Percentiles rank a stretch among this genome's conserved stretches.
Evolutionary conservation across 2,329 filamentous ascomycete species (phyloP).

Genomic region (Annulohypoxylon truncatum): DNA sequence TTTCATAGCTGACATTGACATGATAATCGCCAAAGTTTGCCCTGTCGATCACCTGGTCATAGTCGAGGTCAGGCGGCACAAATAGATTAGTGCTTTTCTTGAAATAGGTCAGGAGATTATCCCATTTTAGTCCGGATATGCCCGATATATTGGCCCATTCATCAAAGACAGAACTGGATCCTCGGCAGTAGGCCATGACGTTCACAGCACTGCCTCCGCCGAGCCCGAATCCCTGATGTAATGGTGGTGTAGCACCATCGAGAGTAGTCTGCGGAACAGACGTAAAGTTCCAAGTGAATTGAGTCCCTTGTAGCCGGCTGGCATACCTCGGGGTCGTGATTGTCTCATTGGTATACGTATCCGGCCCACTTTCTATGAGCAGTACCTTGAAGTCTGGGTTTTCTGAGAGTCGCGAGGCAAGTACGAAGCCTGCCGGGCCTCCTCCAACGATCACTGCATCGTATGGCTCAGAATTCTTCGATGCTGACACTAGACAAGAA

Average conservation of each 20-base stretch:
- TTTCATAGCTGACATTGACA: conserved; percentile 31
- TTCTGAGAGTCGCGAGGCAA: conserved; percentile 32
- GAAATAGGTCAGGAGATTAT: conserved; percentile 32
- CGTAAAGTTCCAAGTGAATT: conserved; percentile 33
- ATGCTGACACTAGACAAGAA: neutral
- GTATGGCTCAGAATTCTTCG: neutral
- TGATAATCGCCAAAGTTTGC: conserved; percentile 22
- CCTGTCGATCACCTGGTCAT: conserved; percentile 31
- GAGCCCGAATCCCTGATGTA: conserved; percentile 30
- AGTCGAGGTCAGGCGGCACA: conserved; percentile 23
- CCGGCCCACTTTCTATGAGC: conserved; percentile 35
- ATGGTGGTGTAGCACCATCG: conserved; percentile 15
- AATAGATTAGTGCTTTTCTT: conserved; percentile 29
- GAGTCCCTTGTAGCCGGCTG: conserved; percentile 10
- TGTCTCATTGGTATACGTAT: conserved; percentile 20
- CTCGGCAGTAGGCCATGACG: conserved; percentile 39
- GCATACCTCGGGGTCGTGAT: conserved; percentile 26
- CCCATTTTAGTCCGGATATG: conserved; percentile 30
- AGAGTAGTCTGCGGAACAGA: conserved; percentile 24
- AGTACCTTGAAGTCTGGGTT: conserved; percentile 31
- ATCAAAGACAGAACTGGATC: conserved; percentile 37
- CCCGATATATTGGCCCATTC: conserved; percentile 40
- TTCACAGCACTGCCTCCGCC: conserved; percentile 39
- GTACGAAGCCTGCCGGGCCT: conserved; percentile 34
- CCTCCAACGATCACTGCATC: conserved; percentile 37